Base-by-base conservation (phyloP, 345 rosid species). In the Salix koriyanagi region DNA sequence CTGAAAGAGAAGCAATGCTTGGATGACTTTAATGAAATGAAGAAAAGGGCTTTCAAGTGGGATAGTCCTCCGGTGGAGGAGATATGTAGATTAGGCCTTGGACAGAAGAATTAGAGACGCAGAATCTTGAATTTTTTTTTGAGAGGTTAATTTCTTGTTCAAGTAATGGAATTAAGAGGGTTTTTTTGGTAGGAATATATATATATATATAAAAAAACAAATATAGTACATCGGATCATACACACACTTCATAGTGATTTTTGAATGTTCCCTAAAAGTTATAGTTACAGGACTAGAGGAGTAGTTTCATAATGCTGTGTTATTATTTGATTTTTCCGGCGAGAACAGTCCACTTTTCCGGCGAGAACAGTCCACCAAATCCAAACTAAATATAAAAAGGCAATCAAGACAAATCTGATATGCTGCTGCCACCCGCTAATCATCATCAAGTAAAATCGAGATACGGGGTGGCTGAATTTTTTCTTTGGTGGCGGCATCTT, bases 51-150 rank as follows among this genome's bases (percentile, higher is more conserved):
- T 39, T 75, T 54, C 39, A 80, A 71, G 34, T 96, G 99, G 99
- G 92, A 91, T 15, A 84, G 90, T 50, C 98, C 98, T 4, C 76
- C 89, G n/a, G 71, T 83, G 46, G 87, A 85, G 79, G 87, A 90
- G 61, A 86, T 96, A 25, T 96, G 99, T 36, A 77, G 79, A 8
- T 41, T 82, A 10, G 94, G 92, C 32, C 48, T 88, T 21, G 77
- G 79, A 58, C 58, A 75, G 30, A 32, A 75, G 39, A 32, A 4
- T 15, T 54, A 73, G 52, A 4, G 18, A 11, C 12, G 28, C 8
- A 13, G 15, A 21, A 30, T 4, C 52, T 21, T 26, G 28, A 50
- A 58, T 68, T 15, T 54, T 15, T 36, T 14, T 25, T 16, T 21
- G 39, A 5, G 1, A 9, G 69, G 36, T 25, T 7, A 28, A n/a